phyloP scores from a whole-genome alignment of 306 rosid species.

The Inga leiocalycina region DNA sequence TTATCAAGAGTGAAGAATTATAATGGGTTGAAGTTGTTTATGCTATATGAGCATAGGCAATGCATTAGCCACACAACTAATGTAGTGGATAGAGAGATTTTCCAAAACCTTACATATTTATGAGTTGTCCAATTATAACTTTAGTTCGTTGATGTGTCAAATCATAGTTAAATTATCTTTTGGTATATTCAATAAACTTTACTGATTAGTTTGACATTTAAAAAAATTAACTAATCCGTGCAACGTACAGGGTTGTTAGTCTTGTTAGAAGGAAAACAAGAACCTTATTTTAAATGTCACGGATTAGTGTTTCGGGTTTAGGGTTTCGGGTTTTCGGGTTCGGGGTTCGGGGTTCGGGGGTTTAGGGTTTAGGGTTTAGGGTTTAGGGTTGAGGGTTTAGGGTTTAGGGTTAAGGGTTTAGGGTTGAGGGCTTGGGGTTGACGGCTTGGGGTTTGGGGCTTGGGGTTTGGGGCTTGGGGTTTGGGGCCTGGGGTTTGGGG shows the following conservation, averaged over 20 bases:
- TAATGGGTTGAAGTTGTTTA: rapidly evolving
- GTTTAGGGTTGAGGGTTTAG: neutral
- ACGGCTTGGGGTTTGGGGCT: neutral
- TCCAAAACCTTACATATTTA: no score
- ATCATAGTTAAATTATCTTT: no score
- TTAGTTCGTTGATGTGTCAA: no score
- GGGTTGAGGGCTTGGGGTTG: neutral
- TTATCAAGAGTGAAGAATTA: no score
- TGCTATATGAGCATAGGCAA: rapidly evolving
- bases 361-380: neutral
- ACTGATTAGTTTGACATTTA: no score
- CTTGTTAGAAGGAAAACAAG: rapidly evolving
- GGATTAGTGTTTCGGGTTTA: neutral
- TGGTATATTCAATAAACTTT: no score
- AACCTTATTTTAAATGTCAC: no score
- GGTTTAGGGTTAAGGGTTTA: neutral
- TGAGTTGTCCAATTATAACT: no score
- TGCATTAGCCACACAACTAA: no score
- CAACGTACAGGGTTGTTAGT: no score
- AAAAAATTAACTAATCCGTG: no score
- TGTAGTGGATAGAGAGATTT: no score
- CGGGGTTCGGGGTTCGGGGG: neutral
- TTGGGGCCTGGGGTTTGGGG: neutral
- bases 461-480: neutral
- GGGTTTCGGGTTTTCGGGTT: neutral